These are phyloP conservation scores for Podaxis mareebaensis DNA, from an alignment of 768 basidiomycete species.

Conservation along the genomic window DNA sequence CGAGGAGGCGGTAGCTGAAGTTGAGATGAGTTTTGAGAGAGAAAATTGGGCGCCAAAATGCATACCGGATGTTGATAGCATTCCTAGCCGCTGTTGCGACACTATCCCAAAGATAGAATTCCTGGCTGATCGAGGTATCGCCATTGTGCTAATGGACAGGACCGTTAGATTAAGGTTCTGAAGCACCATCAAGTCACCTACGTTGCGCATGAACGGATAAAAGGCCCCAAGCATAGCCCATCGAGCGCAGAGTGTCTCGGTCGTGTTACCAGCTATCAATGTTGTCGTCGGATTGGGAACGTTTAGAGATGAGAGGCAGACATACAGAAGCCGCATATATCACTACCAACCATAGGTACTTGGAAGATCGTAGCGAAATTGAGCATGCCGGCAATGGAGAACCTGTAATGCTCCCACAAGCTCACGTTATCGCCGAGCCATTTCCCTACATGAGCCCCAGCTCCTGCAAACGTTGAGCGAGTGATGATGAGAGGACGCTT, in stretches of 20 bases:
- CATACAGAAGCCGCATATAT: constrained; percentile 69
- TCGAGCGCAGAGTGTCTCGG: constrained; percentile 68
- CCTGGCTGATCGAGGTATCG: constrained; percentile 55
- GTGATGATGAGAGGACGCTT: constrained; percentile 66
- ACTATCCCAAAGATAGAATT: constrained; percentile 65
- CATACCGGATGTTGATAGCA: constrained; percentile 61
- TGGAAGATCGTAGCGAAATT: constrained; percentile 67
- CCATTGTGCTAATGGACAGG: constrained; percentile 46
- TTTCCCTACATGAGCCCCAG: constrained; percentile 67
- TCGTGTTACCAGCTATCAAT: constrained; percentile 52
- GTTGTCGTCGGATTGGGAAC: neutral
- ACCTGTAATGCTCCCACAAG: constrained; percentile 57
- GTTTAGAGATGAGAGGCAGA: neutral
- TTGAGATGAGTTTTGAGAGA: neutral
- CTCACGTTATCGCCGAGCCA: constrained; percentile 74
- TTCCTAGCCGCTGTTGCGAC: constrained; percentile 61
- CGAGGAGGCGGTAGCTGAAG: constrained; percentile 63
- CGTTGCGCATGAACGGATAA: constrained; percentile 80
- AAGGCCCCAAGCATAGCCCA: constrained; percentile 81
- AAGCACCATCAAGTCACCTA: constrained; percentile 28
- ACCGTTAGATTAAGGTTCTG: neutral
- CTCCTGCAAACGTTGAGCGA: constrained; percentile 72
- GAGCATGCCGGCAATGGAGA: constrained; percentile 64
- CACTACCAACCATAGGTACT: constrained; percentile 75
- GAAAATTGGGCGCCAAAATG: neutral